These are phyloP conservation scores for Cyclotella cryptica DNA, from an alignment of 108 stramenopile genomes.

Conservation along the genomic window DNA sequence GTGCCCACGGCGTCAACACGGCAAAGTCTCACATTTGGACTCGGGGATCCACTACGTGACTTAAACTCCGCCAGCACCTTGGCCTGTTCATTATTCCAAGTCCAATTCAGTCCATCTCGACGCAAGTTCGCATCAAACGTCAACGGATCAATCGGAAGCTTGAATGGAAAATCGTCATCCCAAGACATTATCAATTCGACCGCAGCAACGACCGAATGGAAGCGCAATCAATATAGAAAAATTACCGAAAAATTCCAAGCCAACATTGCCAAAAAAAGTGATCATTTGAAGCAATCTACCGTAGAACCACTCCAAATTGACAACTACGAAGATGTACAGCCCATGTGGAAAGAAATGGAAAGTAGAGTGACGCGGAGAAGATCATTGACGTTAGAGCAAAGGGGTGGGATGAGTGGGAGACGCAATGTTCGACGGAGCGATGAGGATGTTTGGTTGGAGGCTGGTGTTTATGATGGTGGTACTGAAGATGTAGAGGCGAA, in stretches of 20 bases:
- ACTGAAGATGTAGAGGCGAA: not conserved
- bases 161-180: conserved; percentile 5
- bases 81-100: not conserved
- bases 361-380: conserved; percentile 72
- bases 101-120: not conserved
- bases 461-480: conserved; percentile 69
- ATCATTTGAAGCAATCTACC: not conserved
- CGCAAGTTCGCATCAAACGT: not conserved
- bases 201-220: conserved; percentile 12
- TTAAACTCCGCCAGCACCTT: not conserved
- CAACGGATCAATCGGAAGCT: not conserved
- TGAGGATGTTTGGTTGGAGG: conserved; percentile 84
- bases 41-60: no score
- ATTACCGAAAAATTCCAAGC: conserved; percentile 4
- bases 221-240: conserved; percentile 18
- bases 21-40: no score
- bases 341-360: conserved; percentile 93
- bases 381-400: conserved; percentile 60
- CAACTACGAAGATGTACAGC: conserved; percentile 83
- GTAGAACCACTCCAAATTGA: conserved; percentile 46
- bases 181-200: conserved; percentile 11
- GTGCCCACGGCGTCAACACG: no score
- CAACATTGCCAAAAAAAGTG: not conserved
- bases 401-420: conserved; percentile 73
- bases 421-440: conserved; percentile 78